Evolutionary conservation across 371 early-diverging fungal species (phyloP).

Genomic region (Circinella umbellata): DNA sequence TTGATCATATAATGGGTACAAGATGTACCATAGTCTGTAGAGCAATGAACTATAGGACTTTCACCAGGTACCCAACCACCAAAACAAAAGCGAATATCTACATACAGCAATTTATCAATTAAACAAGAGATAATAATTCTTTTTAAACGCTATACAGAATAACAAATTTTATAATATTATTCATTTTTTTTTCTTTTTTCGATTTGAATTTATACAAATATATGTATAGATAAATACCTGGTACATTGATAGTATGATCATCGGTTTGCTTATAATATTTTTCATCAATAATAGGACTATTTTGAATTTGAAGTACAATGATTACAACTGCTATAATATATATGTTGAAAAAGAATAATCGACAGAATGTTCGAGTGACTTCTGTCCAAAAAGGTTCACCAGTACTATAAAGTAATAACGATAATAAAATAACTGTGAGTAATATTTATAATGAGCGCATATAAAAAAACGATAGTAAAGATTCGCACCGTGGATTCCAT

Average conservation of each 20-base stretch:
- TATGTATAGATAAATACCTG: slow-evolving; percentile 28
- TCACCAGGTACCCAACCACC: slow-evolving; percentile 28
- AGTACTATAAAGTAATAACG: slow-evolving; percentile 24
- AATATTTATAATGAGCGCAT: too few relatives aligned
- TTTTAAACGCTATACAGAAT: too few relatives aligned
- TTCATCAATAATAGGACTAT: slow-evolving; percentile 43
- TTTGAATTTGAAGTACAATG: slow-evolving; percentile 30
- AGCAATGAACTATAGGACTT: slow-evolving; percentile 15
- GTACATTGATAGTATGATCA: slow-evolving; percentile 28
- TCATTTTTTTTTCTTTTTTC: too few relatives aligned
- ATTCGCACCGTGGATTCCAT: slow-evolving; percentile 35
- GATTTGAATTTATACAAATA: not conserved
- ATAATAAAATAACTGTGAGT: not conserved
- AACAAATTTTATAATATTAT: too few relatives aligned
- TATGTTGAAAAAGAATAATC: slow-evolving; percentile 21
- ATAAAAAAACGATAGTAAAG: not conserved
- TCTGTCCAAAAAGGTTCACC: slow-evolving; percentile 48
- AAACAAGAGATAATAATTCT: too few relatives aligned
- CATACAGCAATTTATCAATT: not conserved
- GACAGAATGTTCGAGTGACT: slow-evolving; percentile 26
- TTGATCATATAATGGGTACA: slow-evolving; percentile 30
- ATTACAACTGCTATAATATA: slow-evolving; percentile 25
- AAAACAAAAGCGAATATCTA: slow-evolving; percentile 44
- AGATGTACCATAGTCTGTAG: slow-evolving; percentile 35
- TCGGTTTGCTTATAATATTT: slow-evolving; percentile 21